Evolutionary conservation across 495 filamentous ascomycete genomes (phyloP).

Genomic region (Cercophora sp.): DNA sequence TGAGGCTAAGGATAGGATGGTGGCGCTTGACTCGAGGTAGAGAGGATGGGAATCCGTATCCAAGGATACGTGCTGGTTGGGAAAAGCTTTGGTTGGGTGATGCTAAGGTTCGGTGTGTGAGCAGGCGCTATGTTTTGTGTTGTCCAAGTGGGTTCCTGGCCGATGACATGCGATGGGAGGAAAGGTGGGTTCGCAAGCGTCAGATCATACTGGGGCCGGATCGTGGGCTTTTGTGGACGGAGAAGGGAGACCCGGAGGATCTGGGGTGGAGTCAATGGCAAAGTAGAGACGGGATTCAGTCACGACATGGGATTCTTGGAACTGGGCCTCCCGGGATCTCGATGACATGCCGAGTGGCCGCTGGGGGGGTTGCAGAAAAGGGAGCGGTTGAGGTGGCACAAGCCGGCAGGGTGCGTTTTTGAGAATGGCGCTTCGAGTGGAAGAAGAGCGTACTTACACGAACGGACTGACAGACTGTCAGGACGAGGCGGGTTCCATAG

Average conservation of each 20-base stretch:
- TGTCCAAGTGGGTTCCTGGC: background rate
- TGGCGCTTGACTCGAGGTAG: slow-evolving; percentile 26
- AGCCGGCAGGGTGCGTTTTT: slow-evolving; percentile 24
- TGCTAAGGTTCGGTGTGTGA: background rate
- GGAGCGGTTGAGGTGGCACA: slow-evolving; percentile 25
- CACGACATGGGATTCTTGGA: slow-evolving; percentile 30
- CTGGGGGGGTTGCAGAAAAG: slow-evolving; percentile 16
- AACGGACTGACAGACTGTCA: slow-evolving; percentile 1
- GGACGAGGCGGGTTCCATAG: background rate
- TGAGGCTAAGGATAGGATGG: no score
- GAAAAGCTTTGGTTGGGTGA: no score
- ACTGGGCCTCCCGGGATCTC: slow-evolving; percentile 26
- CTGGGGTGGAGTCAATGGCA: slow-evolving; percentile 27
- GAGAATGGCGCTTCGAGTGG: no score
- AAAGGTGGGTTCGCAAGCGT: background rate
- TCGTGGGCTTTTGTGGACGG: slow-evolving; percentile 2
- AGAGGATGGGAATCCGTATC: slow-evolving; percentile 9
- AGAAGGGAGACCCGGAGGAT: slow-evolving; percentile 8
- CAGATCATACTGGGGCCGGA: background rate
- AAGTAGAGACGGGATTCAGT: slow-evolving; percentile 21
- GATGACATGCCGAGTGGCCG: slow-evolving; percentile 36
- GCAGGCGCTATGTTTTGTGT: background rate
- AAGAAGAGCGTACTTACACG: slow-evolving; percentile 9
- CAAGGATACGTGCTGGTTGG: no score
- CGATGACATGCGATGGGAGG: no score